Percentiles rank a stretch among this genome's conserved stretches.
phyloP scores from a whole-genome alignment of 164 flowering plant species.

The Protea cynaroides region DNA sequence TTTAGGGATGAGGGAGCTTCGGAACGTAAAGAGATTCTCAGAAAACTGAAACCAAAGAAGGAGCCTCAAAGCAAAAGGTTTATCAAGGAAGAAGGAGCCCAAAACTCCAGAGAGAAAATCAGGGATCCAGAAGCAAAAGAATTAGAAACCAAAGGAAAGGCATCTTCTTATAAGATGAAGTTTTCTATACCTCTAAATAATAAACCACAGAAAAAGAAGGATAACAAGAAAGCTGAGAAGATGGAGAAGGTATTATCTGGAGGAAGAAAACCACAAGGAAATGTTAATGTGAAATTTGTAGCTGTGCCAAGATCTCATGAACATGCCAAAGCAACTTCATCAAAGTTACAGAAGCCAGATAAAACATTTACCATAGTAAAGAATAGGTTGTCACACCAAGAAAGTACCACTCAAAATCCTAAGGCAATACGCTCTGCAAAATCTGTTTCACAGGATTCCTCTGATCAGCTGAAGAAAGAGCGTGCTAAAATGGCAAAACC shows the following conservation, averaged over 20 bases:
- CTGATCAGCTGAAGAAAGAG: conserved; percentile 17
- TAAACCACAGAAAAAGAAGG: conserved; percentile 26
- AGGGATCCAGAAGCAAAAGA: conserved; percentile 18
- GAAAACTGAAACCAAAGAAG: conserved; percentile 8
- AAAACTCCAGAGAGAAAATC: too few species aligned
- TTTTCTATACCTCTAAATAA: conserved; percentile 15
- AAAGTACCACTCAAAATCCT: conserved; percentile 10
- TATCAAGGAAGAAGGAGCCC: too few species aligned
- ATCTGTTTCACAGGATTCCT: conserved; percentile 7
- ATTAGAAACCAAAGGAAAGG: conserved; percentile 21
- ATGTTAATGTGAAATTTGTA: conserved; percentile 21
- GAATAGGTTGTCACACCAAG: conserved; percentile 10
- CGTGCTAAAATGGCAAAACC: conserved; percentile 23
- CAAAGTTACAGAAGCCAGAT: conserved; percentile 27
- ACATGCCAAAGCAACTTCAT: conserved; percentile 18
- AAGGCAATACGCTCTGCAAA: conserved; percentile 9
- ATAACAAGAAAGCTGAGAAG: conserved; percentile 25
- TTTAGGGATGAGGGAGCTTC: conserved; percentile 12
- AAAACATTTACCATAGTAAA: conserved; percentile 18
- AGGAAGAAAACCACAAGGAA: conserved; percentile 24
- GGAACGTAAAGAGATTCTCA: conserved; percentile 3
- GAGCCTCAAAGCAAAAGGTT: conserved; percentile 7
- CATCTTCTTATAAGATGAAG: conserved; percentile 23
- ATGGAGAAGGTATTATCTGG: conserved; percentile 16
- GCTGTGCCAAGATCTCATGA: conserved; percentile 18